phyloP scores from a whole-genome alignment of 306 rosid species.

The Carpinus viminea region DNA sequence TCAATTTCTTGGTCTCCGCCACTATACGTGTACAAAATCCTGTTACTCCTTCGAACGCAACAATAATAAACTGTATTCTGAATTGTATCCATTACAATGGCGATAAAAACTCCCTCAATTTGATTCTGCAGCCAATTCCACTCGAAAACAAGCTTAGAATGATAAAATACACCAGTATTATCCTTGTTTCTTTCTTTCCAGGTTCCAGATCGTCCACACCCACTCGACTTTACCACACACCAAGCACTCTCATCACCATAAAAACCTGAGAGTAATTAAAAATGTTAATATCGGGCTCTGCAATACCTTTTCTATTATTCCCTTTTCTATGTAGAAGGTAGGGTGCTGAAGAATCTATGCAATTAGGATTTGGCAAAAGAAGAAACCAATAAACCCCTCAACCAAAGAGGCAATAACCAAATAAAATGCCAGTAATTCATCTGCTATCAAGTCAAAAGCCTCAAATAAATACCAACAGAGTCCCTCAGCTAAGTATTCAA shows the following conservation, averaged over 20 bases:
- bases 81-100: conserved; percentile 49
- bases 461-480: conserved; percentile 38
- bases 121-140: conserved; percentile 27
- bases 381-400: conserved; percentile 32
- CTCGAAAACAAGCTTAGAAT: conserved; percentile 20
- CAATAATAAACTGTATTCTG: conserved; percentile 68
- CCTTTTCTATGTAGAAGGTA: background rate
- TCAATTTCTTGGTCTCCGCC: conserved; percentile 57
- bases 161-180: conserved; percentile 7
- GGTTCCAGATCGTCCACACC: conserved; percentile 15
- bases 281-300: conserved; percentile 13
- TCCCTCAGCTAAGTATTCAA: conserved; percentile 41
- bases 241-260: conserved; percentile 2
- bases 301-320: background rate
- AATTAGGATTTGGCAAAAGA: conserved; percentile 34
- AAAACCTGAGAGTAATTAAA: conserved; percentile 4
- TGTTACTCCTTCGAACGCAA: conserved; percentile 63
- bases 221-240: conserved; percentile 17
- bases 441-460: conserved; percentile 40
- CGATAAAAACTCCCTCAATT: conserved; percentile 17
- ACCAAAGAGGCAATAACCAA: conserved; percentile 35
- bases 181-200: conserved; percentile 10
- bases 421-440: conserved; percentile 30
- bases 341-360: conserved; percentile 27
- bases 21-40: conserved; percentile 56